Conservation (phyloP, 345 rosid genomes). For the Microthlaspi erraticum region DNA sequence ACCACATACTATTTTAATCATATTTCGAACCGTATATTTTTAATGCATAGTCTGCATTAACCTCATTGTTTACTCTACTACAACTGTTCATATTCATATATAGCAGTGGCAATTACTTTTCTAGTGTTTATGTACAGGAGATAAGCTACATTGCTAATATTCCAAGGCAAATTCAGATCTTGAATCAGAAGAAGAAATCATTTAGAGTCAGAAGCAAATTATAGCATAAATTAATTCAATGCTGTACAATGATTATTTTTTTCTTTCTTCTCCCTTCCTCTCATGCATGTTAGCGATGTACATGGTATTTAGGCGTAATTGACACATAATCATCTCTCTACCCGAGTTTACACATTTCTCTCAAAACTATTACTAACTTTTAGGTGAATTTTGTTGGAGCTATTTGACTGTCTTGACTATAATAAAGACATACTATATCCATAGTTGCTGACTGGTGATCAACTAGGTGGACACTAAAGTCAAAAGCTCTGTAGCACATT, state of each 20-base stretch:
- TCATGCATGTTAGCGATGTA: slow-evolving; percentile 16
- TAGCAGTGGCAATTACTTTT: neutral
- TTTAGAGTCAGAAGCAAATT: slow-evolving; percentile 14
- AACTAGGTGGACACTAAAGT: slow-evolving; percentile 20
- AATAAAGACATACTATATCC: neutral
- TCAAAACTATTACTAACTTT: slow-evolving; percentile 20
- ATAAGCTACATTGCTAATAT: slow-evolving; percentile 21
- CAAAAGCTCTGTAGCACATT: slow-evolving; percentile 27
- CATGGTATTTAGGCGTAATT: slow-evolving; percentile 1
- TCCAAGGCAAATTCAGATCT: slow-evolving; percentile 33
- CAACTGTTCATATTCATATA: slow-evolving; percentile 3
- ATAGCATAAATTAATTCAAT: slow-evolving; percentile 25
- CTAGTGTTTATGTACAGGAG: neutral
- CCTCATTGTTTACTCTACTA: neutral
- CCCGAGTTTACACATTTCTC: neutral
- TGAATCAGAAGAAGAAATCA: slow-evolving; percentile 25
- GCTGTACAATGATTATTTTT: neutral
- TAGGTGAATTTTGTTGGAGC: neutral
- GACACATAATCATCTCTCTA: neutral
- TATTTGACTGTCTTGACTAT: slow-evolving; percentile 8
- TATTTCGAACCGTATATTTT: neutral
- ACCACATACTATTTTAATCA: neutral
- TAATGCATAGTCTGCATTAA: neutral
- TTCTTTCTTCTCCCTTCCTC: neutral
- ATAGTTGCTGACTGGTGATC: slow-evolving; percentile 13